These are phyloP conservation scores for Mortierella claussenii DNA, from an alignment of 192 early-diverging fungal genomes.

Conservation along the genomic window DNA sequence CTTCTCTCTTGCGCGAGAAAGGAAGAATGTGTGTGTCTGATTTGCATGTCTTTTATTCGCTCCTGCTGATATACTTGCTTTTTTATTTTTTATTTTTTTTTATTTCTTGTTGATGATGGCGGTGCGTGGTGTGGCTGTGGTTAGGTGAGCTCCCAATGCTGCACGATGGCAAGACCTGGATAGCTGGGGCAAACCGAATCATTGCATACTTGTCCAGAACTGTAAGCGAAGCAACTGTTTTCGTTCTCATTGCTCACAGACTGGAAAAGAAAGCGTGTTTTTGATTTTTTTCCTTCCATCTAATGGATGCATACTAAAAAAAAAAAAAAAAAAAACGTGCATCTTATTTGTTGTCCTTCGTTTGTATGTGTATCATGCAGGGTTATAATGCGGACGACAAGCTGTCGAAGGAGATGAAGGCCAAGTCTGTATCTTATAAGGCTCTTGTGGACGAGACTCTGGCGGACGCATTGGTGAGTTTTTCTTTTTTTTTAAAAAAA, in stretches of 20 bases:
- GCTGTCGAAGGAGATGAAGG: slow-evolving; percentile 42
- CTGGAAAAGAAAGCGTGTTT: no score
- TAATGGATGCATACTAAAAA: no score
- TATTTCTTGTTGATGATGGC: no score
- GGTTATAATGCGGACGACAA: slow-evolving; percentile 48
- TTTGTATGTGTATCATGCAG: neutral
- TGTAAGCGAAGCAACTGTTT: no score
- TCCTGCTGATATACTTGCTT: no score
- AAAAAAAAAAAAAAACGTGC: no score
- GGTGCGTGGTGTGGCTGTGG: neutral
- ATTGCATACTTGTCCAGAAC: slow-evolving; percentile 54
- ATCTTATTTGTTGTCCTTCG: neutral
- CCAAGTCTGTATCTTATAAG: slow-evolving; percentile 65
- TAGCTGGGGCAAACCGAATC: slow-evolving; percentile 61
- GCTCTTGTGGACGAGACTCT: slow-evolving; percentile 78
- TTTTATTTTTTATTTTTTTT: no score
- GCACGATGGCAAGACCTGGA: slow-evolving; percentile 65
- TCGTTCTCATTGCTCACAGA: no score
- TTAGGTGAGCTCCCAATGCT: slow-evolving; percentile 79
- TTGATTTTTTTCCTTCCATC: neutral
- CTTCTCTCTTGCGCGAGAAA: no score
- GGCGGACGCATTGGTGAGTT: slow-evolving; percentile 72
- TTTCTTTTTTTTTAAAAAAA: no score
- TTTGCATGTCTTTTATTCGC: no score
- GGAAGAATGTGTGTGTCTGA: no score